Base-by-base conservation (phyloP, 2,329 filamentous ascomycete genomes). In the Penicillium rolfsii region DNA sequence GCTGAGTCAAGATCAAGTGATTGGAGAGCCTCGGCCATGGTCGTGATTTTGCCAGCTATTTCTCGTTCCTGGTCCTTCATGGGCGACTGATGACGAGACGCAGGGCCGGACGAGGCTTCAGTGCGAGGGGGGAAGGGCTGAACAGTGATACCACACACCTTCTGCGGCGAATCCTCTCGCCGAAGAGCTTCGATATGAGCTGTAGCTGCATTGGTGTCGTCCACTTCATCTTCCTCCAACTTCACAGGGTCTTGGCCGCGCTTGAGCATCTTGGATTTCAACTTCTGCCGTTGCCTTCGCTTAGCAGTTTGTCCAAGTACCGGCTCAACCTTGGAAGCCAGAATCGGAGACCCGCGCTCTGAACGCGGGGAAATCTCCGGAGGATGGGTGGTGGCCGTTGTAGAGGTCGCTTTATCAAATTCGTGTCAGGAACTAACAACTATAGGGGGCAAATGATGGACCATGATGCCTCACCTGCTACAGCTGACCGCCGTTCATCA, bases 141-240 rank as follows among this genome's bases (percentile, higher is more conserved):
- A 62, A 55, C 6, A 65, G 52, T 45, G 24, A 22, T 30, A 16
- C 50, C 50, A 53, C 22, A 38, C 50, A 53, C 16, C 12, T 9
- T 35, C 50, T 55, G 26, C 24, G 22, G 26, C 19, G 24, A n/a
- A 30, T 16, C 28, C 28, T 24, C 40, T 55, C 36, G 40, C 40
- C 46, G 50, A 16, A 12, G 50, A 53, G 30, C 33, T 36, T 53
- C 28, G 30, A 38, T 30, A 36, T 52, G 26, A 48, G 26, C 45
- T 48, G 45, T 48, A n/a, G 24, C 49, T 36, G 22, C 49, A 22
- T 19, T 16, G 36, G 9, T 26, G n/a, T 52, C 30, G 30, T 22
- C 28, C 12, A 35, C 30, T 38, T 8, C 49, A 38, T 52, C 35
- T 19, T 36, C 49, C 50, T 36, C 49, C 50, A 14, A 16, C 22